Conservation (phyloP, 225 moss, liverwort and hornwort species). For the Straminergon stramineum region DNA sequence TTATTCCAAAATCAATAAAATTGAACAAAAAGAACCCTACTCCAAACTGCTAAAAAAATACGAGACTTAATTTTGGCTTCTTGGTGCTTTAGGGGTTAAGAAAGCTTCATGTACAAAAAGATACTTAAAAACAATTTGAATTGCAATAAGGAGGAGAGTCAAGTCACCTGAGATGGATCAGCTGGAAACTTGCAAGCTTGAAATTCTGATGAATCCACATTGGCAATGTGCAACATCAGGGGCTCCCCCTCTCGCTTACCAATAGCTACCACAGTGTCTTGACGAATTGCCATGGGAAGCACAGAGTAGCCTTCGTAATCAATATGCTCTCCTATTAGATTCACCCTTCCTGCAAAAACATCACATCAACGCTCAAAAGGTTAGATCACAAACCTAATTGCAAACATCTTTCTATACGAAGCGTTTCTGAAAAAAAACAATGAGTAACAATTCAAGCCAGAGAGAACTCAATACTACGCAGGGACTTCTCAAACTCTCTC, state of each 20-base stretch:
- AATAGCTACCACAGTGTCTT: conserved; percentile 91
- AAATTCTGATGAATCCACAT: conserved; percentile 51
- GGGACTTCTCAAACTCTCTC: neutral
- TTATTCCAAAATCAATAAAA: neutral
- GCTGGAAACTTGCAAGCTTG: conserved; percentile 44
- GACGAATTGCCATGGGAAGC: conserved; percentile 90
- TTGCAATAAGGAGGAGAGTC: neutral
- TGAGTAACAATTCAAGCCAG: neutral
- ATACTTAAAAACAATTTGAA: neutral
- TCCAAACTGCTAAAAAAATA: neutral
- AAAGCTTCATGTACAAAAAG: neutral
- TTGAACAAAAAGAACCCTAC: neutral
- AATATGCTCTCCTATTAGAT: conserved; percentile 94
- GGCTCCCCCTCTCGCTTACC: conserved; percentile 33
- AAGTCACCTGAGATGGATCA: conserved; percentile 65
- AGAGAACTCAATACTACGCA: neutral
- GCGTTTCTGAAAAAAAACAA: neutral
- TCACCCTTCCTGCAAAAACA: conserved; percentile 67
- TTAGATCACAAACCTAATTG: neutral
- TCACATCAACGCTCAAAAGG: neutral
- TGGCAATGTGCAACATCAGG: conserved; percentile 46
- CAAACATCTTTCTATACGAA: neutral
- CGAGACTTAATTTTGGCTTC: neutral
- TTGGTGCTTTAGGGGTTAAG: neutral
- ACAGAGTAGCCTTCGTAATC: conserved; percentile 99